Base-by-base conservation (phyloP, 202 grass and related monocot species). In the Saccharum hybrid region DNA sequence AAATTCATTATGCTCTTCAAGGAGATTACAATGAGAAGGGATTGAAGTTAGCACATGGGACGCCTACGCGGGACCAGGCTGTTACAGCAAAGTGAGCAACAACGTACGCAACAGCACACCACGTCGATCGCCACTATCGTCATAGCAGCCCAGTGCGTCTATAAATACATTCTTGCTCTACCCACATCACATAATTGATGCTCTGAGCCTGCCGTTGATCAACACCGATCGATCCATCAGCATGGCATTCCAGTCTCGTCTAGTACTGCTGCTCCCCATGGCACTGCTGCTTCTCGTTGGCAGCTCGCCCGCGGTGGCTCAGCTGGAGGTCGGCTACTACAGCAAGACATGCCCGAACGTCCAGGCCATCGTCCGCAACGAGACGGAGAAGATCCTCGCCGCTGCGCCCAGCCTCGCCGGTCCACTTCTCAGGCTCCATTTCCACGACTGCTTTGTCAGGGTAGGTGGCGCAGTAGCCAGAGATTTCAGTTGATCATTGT, bases 381-480 rank as follows among this genome's bases (percentile, higher is more conserved):
- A 92, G 73, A 88, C 83, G 68, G 82, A 66, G 68, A 73, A 83
- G 71, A 88, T 88, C 39, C 60, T 92, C 72, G 68, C 83, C 11
- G 74, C 43, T 3, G 90, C 86, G 1, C 89, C 85, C 12, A 87
- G 81, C 56, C 80, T 91, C 60, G 85, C 89, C 21, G 89, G 69
- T 46, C 84, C 89, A 0, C 68, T 91, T 33, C 85, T 91, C 46
- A 72, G 45, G 71, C 45, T 42, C 14, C 71, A 74, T n/a, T 74
- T 74, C 46, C 71, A 74, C 28, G 71, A 54, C 46, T 74, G 71
- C 46, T 74, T 74, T 9, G 71, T 74, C 71, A 74, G 71, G 46
- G 71, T 74, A 73, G 0, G 7, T 33, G 5, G n/a, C n/a, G 52
- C 52, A 56, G 7, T n/a, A 2, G 12, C 16, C n/a, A n/a, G 7